Conservation (phyloP, 306 rosid species). For the Acmispon strigosus region DNA sequence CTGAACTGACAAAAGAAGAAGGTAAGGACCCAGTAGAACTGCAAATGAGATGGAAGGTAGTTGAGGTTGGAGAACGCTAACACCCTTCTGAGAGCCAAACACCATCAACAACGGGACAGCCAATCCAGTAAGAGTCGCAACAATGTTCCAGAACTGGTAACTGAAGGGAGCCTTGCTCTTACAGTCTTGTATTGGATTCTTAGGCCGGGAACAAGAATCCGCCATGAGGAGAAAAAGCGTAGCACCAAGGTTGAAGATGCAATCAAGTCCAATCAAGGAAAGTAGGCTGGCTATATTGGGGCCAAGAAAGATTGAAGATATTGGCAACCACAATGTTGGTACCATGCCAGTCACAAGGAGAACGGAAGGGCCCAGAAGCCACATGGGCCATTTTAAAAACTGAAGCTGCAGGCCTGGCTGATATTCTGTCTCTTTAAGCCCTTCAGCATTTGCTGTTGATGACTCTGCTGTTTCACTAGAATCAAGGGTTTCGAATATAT, state of each 20-base stretch:
- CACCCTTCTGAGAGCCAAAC: slow-evolving; percentile 57
- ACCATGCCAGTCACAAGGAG: slow-evolving; percentile 75
- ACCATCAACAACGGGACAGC: slow-evolving; percentile 49
- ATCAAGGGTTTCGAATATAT: slow-evolving; percentile 54
- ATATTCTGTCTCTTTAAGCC: slow-evolving; percentile 20
- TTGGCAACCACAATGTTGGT: slow-evolving; percentile 88
- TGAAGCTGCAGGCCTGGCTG: slow-evolving; percentile 42
- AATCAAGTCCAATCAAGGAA: slow-evolving; percentile 86
- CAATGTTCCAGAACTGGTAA: slow-evolving; percentile 81
- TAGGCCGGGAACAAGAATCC: slow-evolving; percentile 66
- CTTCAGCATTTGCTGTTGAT: slow-evolving; percentile 29
- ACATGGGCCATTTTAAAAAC: slow-evolving; percentile 82
- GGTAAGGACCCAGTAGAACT: slow-evolving; percentile 71
- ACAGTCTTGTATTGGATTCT: slow-evolving; percentile 35
- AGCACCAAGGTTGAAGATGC: slow-evolving; percentile 84
- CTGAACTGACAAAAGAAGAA: slow-evolving; percentile 73
- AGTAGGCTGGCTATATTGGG: slow-evolving; percentile 81
- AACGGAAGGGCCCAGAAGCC: slow-evolving; percentile 84
- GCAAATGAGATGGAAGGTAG: slow-evolving; percentile 56
- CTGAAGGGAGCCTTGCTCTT: slow-evolving; percentile 80
- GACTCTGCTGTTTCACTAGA: slow-evolving; percentile 38
- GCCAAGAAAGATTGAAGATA: slow-evolving; percentile 74
- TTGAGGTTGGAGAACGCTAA: slow-evolving; percentile 63
- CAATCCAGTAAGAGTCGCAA: slow-evolving; percentile 67
- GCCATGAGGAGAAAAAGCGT: slow-evolving; percentile 95